Base-by-base conservation (phyloP, 192 early-diverging fungal genomes). In the Irineochytrium annulatum region DNA sequence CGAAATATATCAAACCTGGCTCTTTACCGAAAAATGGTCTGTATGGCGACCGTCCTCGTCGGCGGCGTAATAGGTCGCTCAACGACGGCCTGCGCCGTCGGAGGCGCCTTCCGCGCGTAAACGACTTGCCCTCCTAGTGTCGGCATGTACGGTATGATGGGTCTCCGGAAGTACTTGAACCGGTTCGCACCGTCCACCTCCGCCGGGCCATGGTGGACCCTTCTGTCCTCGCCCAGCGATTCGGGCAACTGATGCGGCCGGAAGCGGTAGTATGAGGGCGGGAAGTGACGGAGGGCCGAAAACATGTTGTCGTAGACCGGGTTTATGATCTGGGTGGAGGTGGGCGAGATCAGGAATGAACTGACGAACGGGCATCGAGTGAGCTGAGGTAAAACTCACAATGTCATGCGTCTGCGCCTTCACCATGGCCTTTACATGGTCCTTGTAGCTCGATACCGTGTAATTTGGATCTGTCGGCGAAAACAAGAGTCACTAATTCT, bases 301-400 rank as follows among this genome's bases (percentile, higher is more conserved):
- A 84, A 84, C 77, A 84, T 76, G 74, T 84, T 84, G 4, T 67
- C 48, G 59, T 68, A 84, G 26, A 71, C 53, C 6, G 83, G 83
- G 13, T 76, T 54, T 44, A 85, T 83, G 13, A 78, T 49, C 80
- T 79, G 46, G 33, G 17, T 17, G 34, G 31, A 30, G 52, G 52
- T 16, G 32, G 19, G 53, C n/a, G 30, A 16, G 33, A 4, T 53
- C 29, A 22, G 34, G 34, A 16, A 19, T 27, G 5, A 62, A n/a
- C n/a, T n/a, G n/a, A 37, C 17, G 11, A 13, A 27, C 28, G 48
- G 27, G 34, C 8, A 8, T 6, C 26, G 44, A 20, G 24, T 17
- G 17, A 37, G 0, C 49, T 34, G 49, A 14, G 1, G 58, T 26
- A 52, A 24, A 39, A 48, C 63, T 37, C 70, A 83, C 79, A 57